These are phyloP conservation scores for Colletotrichum musae DNA, from an alignment of 2,329 filamentous ascomycete species.

Conservation along the genomic window DNA sequence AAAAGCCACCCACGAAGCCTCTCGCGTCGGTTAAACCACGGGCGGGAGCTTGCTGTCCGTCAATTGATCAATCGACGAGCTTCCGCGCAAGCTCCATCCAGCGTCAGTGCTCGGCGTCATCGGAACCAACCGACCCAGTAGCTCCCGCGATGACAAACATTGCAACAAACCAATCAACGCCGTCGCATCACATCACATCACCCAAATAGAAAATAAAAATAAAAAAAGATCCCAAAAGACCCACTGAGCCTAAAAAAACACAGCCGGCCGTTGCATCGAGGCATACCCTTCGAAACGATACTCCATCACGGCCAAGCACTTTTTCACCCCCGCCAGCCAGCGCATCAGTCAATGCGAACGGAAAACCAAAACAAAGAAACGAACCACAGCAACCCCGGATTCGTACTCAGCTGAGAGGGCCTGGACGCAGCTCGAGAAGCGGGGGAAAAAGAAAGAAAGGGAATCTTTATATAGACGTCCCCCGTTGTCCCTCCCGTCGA, in stretches of 20 bases:
- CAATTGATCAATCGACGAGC: too few species aligned
- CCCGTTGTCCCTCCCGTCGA: neutral
- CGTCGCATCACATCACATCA: slow-evolving; percentile 22
- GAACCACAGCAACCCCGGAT: too few species aligned
- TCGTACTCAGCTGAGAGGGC: too few species aligned
- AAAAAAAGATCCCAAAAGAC: neutral
- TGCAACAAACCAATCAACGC: neutral
- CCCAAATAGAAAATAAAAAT: slow-evolving; percentile 4
- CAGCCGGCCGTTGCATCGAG: slow-evolving; percentile 9
- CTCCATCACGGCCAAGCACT: slow-evolving; percentile 26
- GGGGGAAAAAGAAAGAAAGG: neutral
- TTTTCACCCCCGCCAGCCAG: neutral
- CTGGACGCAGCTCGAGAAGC: too few species aligned
- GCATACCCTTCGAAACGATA: slow-evolving; percentile 5
- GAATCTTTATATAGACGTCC: slow-evolving; percentile 4
- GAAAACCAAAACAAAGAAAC: slow-evolving; percentile 11
- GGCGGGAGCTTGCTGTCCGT: neutral
- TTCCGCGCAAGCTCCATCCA: too few species aligned
- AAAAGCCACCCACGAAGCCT: neutral
- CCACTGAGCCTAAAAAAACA: slow-evolving; percentile 26
- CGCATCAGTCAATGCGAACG: slow-evolving; percentile 18
- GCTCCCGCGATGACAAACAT: neutral
- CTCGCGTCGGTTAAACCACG: neutral
- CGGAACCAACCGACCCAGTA: neutral
- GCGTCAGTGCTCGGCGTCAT: slow-evolving; percentile 19